phyloP scores from a whole-genome alignment of 257 asterid genomes.

The Fraxinus americana region DNA sequence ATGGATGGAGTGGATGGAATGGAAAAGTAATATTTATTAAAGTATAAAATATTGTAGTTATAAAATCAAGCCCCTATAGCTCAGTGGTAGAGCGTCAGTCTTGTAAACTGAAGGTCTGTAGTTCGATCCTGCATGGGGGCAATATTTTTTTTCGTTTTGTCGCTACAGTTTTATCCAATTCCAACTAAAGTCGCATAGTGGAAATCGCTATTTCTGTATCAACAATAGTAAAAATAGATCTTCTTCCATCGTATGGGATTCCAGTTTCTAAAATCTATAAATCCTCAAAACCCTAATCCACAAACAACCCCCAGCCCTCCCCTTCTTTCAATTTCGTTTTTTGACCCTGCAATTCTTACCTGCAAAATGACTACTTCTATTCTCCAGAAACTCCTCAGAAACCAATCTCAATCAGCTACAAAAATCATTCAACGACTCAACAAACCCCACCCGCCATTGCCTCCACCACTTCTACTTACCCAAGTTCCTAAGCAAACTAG shows the following conservation, averaged over 20 bases:
- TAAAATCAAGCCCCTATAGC: slow-evolving; percentile 49
- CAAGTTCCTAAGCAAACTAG: slow-evolving; percentile 19
- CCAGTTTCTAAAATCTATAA: slow-evolving; percentile 18
- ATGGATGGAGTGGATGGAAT: too few species aligned
- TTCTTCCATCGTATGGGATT: not conserved
- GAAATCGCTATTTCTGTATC: not conserved
- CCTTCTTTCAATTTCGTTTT: not conserved
- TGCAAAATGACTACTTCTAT: slow-evolving; percentile 47
- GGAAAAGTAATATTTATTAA: too few species aligned
- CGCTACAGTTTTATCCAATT: not conserved
- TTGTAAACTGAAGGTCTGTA: slow-evolving; percentile 80
- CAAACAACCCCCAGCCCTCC: not conserved
- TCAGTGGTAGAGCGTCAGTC: slow-evolving; percentile 82
- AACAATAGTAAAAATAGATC: not conserved
- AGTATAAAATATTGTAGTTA: too few species aligned
- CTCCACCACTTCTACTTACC: slow-evolving; percentile 26
- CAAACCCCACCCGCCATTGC: slow-evolving; percentile 32
- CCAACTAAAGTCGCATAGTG: not conserved
- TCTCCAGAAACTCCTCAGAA: slow-evolving; percentile 50
- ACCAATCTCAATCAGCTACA: slow-evolving; percentile 45
- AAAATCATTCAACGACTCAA: slow-evolving; percentile 31
- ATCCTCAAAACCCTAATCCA: slow-evolving; percentile 41
- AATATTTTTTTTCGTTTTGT: not conserved
- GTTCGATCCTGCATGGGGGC: slow-evolving; percentile 78
- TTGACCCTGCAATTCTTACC: slow-evolving; percentile 10